Evolutionary conservation across 2,329 filamentous ascomycete species (phyloP).

Genomic region (Trichoderma gracile): DNA sequence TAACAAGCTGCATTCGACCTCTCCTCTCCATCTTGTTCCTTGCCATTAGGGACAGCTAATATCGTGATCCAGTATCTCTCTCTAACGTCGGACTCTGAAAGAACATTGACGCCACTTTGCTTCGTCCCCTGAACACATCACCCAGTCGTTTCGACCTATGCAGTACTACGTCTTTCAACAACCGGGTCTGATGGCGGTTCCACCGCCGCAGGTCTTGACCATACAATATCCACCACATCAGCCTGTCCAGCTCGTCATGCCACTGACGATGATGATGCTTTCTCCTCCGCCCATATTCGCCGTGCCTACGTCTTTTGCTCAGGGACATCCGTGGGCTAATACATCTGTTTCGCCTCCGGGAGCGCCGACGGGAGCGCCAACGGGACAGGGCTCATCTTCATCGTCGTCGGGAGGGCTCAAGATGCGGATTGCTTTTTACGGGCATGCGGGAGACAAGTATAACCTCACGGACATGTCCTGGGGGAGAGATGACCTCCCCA

Average conservation of each 20-base stretch:
- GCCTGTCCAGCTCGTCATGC: background rate
- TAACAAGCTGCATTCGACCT: background rate
- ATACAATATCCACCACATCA: background rate
- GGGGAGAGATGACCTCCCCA: background rate
- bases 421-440: background rate
- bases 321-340: too few species aligned
- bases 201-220: background rate
- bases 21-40: background rate
- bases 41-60: background rate
- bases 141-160: background rate
- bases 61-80: background rate
- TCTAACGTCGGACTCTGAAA: too few species aligned
- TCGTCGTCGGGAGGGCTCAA: background rate
- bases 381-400: background rate
- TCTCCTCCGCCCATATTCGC: background rate
- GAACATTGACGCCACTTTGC: too few species aligned
- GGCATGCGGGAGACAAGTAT: background rate
- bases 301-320: background rate
- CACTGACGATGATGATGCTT: background rate
- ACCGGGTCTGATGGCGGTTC: background rate
- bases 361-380: rapidly evolving
- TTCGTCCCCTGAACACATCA: too few species aligned
- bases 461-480: background rate
- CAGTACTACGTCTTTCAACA: slow-evolving; percentile 1
- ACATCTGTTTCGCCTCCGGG: background rate